Evolutionary conservation across 106 monocot species (phyloP).

Genomic region (Dendrobium nobile): DNA sequence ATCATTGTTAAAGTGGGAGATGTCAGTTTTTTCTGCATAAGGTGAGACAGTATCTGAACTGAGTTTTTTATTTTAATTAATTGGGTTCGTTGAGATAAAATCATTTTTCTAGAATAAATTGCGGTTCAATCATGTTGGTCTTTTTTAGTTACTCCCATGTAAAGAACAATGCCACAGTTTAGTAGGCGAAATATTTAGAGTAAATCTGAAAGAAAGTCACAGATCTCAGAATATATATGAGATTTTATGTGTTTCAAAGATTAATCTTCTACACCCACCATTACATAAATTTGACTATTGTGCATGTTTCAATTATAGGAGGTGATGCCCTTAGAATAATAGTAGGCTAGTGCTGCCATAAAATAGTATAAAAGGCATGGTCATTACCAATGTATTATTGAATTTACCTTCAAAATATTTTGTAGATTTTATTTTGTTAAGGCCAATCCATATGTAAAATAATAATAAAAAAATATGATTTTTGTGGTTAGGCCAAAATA

Average conservation of each 20-base stretch:
- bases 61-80: neutral
- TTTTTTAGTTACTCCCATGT: neutral
- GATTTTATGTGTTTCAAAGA: neutral
- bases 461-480: too few relatives aligned
- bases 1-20: constrained; percentile 23
- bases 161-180: neutral
- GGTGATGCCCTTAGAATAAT: neutral
- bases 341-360: neutral
- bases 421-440: too few relatives aligned
- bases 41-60: constrained; percentile 5
- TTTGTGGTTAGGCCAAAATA: too few relatives aligned
- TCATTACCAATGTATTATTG: too few relatives aligned
- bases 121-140: neutral
- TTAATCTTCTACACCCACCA: neutral
- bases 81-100: neutral
- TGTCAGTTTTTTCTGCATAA: constrained; percentile 32
- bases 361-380: neutral
- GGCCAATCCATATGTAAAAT: too few relatives aligned
- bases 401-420: too few relatives aligned
- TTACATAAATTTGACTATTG: neutral
- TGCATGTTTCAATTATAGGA: neutral
- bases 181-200: neutral
- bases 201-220: neutral
- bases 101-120: neutral
- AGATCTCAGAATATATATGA: neutral